These are phyloP conservation scores for Ganoderma leucocontextum DNA, from an alignment of 1,284 basidiomycete species.

Conservation along the genomic window DNA sequence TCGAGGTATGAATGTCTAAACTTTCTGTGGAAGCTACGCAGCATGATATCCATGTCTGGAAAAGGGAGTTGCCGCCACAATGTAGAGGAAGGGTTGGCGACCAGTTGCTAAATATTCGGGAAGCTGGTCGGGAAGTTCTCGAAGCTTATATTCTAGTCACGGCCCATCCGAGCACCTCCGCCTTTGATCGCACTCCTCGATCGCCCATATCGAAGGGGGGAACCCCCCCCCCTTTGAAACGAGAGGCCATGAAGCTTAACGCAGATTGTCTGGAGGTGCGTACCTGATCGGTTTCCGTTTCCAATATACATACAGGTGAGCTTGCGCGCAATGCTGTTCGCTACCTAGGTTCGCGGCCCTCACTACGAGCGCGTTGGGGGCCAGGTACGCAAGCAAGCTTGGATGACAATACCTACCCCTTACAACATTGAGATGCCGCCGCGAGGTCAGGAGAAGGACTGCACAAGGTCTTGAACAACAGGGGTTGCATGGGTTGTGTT, in stretches of 20 bases:
- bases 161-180: not conserved
- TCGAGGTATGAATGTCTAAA: not conserved
- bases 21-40: not conserved
- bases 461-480: not conserved
- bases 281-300: conserved; percentile 29
- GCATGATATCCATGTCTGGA: not conserved
- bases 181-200: not conserved
- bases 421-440: not conserved
- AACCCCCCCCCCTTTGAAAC: not conserved
- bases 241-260: not conserved
- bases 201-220: not conserved
- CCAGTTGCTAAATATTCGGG: not conserved
- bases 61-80: not conserved
- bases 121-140: not conserved
- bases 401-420: not conserved
- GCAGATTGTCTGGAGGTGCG: not conserved
- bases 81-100: not conserved
- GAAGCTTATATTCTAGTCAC: not conserved
- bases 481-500: not conserved
- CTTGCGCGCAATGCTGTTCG: not conserved
- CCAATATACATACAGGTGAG: conserved; percentile 8
- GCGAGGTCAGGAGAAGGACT: conserved; percentile 1
- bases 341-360: not conserved
- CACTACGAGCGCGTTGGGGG: not conserved
- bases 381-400: not conserved